These are phyloP conservation scores for Crithidia fasciculata DNA, from an alignment of 208 protist species.

Conservation along the genomic window DNA sequence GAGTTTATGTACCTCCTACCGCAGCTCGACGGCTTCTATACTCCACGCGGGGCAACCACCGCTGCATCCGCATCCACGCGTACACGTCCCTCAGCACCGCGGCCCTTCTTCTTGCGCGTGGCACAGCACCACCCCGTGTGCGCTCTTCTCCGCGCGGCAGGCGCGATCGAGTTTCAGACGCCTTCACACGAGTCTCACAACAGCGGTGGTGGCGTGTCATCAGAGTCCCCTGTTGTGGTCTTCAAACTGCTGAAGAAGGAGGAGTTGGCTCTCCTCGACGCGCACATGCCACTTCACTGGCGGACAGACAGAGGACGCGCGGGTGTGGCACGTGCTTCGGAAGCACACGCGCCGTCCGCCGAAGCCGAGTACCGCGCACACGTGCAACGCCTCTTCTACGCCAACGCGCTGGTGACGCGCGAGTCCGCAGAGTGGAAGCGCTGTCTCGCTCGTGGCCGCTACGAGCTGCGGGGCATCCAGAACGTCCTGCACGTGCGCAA, in stretches of 20 bases:
- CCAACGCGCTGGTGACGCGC: constrained; percentile 35
- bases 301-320: constrained; percentile 9
- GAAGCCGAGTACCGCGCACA: constrained; percentile 45
- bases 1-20: constrained; percentile 76
- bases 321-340: not conserved
- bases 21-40: constrained; percentile 34
- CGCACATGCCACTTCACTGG: constrained; percentile 39
- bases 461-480: constrained; percentile 53
- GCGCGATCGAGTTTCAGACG: constrained; percentile 9
- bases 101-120: constrained; percentile 23
- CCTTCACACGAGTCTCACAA: not conserved
- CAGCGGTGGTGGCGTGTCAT: not conserved
- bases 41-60: not conserved
- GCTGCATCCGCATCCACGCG: not conserved
- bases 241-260: constrained; percentile 15
- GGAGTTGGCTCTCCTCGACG: constrained; percentile 10
- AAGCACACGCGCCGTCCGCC: not conserved
- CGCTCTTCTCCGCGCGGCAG: not conserved
- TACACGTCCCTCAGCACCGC: not conserved
- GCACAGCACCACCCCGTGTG: constrained; percentile 17
- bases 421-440: constrained; percentile 59
- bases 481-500: constrained; percentile 60
- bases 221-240: constrained; percentile 1
- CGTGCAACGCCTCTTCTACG: constrained; percentile 66
- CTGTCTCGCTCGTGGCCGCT: constrained; percentile 65